Evolutionary conservation across 257 asterid species (phyloP).

Genomic region (Fraxinus excelsior): DNA sequence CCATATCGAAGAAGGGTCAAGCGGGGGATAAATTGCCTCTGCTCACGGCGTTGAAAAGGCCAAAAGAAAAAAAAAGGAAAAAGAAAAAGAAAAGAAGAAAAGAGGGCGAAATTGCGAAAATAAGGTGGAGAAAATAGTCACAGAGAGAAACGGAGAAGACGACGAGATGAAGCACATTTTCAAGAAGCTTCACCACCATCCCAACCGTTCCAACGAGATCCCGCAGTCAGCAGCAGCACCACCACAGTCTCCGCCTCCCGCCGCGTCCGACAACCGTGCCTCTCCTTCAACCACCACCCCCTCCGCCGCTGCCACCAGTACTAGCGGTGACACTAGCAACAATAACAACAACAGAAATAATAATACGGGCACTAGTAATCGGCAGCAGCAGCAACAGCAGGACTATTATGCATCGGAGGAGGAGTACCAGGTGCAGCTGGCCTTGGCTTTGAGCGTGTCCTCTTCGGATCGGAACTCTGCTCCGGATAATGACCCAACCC

Average conservation of each 20-base stretch:
- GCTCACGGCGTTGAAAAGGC: no score
- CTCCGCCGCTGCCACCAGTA: constrained; percentile 26
- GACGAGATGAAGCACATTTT: constrained; percentile 86
- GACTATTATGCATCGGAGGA: constrained; percentile 90
- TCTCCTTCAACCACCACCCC: constrained; percentile 28
- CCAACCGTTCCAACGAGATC: constrained; percentile 88
- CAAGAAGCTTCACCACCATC: constrained; percentile 95
- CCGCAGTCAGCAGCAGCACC: constrained; percentile 39
- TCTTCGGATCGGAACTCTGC: constrained; percentile 60
- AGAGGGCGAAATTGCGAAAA: no score
- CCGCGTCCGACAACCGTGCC: constrained; percentile 41
- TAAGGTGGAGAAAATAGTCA: background rate
- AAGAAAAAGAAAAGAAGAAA: no score
- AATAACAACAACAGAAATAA: constrained; percentile 3
- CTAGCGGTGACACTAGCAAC: constrained; percentile 22
- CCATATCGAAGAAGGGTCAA: no score
- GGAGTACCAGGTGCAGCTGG: constrained; percentile 92
- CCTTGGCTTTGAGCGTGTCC: constrained; percentile 91
- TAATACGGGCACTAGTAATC: constrained; percentile 28
- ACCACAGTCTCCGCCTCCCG: constrained; percentile 41
- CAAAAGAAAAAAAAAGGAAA: no score
- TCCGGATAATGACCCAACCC: constrained; percentile 43
- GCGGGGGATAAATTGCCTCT: no score
- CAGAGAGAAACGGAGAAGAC: constrained; percentile 9
- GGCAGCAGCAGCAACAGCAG: constrained; percentile 52